Conservation (phyloP, 495 filamentous ascomycete species). For the Jackrogersella multiformis region DNA sequence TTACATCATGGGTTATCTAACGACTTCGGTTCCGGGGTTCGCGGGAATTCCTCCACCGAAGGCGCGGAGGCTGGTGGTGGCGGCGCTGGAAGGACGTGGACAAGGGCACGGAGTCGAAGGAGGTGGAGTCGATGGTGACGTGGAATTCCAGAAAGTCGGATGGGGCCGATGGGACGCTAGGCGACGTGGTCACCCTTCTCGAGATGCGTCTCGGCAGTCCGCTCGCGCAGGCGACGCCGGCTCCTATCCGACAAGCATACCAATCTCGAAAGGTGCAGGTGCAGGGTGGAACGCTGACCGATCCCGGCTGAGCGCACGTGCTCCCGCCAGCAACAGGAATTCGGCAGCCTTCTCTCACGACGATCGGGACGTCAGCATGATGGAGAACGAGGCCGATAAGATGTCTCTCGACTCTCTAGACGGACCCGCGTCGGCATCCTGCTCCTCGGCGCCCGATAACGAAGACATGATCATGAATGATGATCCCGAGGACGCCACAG, state of each 20-base stretch:
- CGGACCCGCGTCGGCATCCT: slow-evolving; percentile 73
- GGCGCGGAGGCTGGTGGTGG: slow-evolving; percentile 86
- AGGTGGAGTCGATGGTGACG: slow-evolving; percentile 75
- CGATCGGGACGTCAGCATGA: slow-evolving; percentile 72
- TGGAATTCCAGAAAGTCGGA: slow-evolving; percentile 94
- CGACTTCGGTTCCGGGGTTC: slow-evolving; percentile 92
- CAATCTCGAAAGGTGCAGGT: slow-evolving; percentile 66
- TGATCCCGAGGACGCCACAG: slow-evolving; percentile 85
- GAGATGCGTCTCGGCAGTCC: slow-evolving; percentile 52
- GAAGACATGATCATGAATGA: slow-evolving; percentile 70
- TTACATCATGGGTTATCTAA: slow-evolving; percentile 91
- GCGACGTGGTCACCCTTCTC: slow-evolving; percentile 70
- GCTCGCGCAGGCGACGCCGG: slow-evolving; percentile 57
- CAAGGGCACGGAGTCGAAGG: slow-evolving; percentile 63
- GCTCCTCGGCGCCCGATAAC: slow-evolving; percentile 78
- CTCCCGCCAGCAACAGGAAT: slow-evolving; percentile 71
- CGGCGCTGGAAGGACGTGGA: slow-evolving; percentile 80
- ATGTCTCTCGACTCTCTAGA: slow-evolving; percentile 95
- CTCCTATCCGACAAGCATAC: slow-evolving; percentile 67
- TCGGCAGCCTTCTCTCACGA: slow-evolving; percentile 79
- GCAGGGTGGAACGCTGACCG: slow-evolving; percentile 57
- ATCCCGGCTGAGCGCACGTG: slow-evolving; percentile 59
- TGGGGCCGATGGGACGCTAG: slow-evolving; percentile 97
- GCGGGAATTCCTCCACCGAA: slow-evolving; percentile 90
- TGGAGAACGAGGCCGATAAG: slow-evolving; percentile 90